Conservation (phyloP, 2,329 filamentous ascomycete genomes). For the Ceratocystis cacaofunesta region DNA sequence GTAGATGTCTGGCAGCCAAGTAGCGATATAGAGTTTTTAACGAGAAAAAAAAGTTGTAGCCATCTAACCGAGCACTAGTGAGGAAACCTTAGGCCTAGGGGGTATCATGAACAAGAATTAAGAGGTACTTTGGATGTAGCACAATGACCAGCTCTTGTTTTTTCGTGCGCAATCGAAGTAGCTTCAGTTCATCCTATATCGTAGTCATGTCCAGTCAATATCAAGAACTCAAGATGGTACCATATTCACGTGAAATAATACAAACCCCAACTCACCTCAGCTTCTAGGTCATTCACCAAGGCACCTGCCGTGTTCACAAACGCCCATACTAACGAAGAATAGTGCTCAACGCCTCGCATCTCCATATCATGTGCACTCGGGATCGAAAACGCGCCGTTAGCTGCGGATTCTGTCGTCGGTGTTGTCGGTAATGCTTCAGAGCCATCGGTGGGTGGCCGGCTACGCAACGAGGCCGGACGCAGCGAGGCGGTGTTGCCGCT, state of each 20-base stretch:
- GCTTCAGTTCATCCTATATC: conserved; percentile 55
- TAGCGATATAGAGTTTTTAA: no score
- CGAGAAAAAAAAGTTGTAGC: not conserved
- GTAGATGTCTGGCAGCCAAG: no score
- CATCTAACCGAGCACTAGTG: not conserved
- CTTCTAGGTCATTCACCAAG: conserved; percentile 58
- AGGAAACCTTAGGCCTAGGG: conserved; percentile 39
- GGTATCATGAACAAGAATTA: conserved; percentile 72
- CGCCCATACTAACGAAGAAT: conserved; percentile 61
- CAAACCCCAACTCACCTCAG: conserved; percentile 37
- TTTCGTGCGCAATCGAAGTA: conserved; percentile 64
- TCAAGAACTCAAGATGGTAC: not conserved
- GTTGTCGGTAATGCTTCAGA: conserved; percentile 17
- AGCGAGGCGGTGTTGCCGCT: conserved; percentile 53
- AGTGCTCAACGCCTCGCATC: conserved; percentile 51
- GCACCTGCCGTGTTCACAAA: conserved; percentile 56
- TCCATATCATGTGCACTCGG: conserved; percentile 31
- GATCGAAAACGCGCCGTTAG: conserved; percentile 13
- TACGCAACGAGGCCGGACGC: conserved; percentile 24
- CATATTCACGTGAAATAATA: not conserved
- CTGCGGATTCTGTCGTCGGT: conserved; percentile 24
- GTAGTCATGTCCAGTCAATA: not conserved
- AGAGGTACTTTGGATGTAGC: conserved; percentile 62
- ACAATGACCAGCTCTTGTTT: conserved; percentile 76
- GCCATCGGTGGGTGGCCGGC: conserved; percentile 13